Evolutionary conservation across 192 early-diverging fungal species (phyloP).

Genomic region (Thoreauomyces humboldtii): DNA sequence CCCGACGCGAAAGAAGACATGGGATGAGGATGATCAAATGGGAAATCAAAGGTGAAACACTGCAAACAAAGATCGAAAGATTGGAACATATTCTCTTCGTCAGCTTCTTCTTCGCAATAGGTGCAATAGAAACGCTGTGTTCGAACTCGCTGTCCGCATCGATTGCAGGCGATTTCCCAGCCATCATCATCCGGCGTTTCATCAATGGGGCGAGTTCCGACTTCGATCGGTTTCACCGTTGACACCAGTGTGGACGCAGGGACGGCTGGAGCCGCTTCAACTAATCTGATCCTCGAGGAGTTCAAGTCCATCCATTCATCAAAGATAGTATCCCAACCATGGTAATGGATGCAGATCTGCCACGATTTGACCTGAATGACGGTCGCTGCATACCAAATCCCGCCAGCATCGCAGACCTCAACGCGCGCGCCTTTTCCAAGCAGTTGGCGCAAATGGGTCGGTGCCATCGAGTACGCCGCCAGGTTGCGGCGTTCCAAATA

Average conservation of each 20-base stretch:
- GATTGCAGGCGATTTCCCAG: constrained; percentile 75
- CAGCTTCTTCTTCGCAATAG: constrained; percentile 67
- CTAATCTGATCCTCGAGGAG: constrained; percentile 7
- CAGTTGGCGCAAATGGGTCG: background rate
- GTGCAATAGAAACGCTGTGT: constrained; percentile 83
- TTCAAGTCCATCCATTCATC: constrained; percentile 24
- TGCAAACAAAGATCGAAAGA: constrained; percentile 71
- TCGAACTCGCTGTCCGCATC: constrained; percentile 74
- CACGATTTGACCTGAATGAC: background rate
- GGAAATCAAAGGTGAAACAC: constrained; percentile 24
- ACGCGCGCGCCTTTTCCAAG: constrained; percentile 5
- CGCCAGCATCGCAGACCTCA: constrained; percentile 6
- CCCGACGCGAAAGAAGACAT: constrained; percentile 73
- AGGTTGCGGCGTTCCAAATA: constrained; percentile 4
- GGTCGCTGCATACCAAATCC: constrained; percentile 1
- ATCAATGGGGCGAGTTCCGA: background rate
- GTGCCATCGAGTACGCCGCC: background rate
- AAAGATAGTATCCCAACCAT: constrained; percentile 28
- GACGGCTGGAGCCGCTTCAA: background rate
- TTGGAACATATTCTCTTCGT: constrained; percentile 61
- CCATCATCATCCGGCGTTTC: constrained; percentile 35
- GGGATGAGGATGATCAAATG: constrained; percentile 68
- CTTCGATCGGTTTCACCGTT: background rate
- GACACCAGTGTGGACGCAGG: background rate
- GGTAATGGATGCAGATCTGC: constrained; percentile 22